Evolutionary conservation across 192 early-diverging fungal species (phyloP).

Genomic region (Endogone sp.): DNA sequence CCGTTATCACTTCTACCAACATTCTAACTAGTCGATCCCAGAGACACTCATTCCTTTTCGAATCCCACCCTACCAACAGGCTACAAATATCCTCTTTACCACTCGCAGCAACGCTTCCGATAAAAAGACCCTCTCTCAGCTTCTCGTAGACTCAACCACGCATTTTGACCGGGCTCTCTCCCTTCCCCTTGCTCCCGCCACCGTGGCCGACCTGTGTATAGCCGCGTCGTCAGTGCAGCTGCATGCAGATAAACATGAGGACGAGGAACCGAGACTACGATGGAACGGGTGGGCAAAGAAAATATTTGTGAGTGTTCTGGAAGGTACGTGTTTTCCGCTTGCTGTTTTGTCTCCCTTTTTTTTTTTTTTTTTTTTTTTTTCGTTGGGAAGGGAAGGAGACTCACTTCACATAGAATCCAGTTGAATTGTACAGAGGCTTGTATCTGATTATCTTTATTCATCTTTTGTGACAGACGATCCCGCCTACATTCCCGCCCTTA

Average conservation of each 20-base stretch:
- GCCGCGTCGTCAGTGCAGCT: not conserved
- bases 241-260: not conserved
- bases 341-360: too few relatives aligned
- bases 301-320: not conserved
- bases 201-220: not conserved
- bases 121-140: not conserved
- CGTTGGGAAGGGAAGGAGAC: too few relatives aligned
- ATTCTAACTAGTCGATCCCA: not conserved
- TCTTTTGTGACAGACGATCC: constrained; percentile 1
- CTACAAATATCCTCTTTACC: not conserved
- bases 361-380: too few relatives aligned
- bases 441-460: too few relatives aligned
- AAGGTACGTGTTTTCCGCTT: too few relatives aligned
- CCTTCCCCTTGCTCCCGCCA: not conserved
- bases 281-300: not conserved
- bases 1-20: not conserved
- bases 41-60: not conserved
- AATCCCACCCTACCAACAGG: not conserved
- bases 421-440: too few relatives aligned
- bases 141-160: not conserved
- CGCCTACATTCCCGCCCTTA: not conserved
- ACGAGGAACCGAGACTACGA: not conserved
- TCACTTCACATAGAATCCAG: too few relatives aligned
- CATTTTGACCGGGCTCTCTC: not conserved
- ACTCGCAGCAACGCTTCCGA: not conserved